Evolutionary conservation across 2,329 filamentous ascomycete species (phyloP).

Genomic region (Aspergillus sp.): DNA sequence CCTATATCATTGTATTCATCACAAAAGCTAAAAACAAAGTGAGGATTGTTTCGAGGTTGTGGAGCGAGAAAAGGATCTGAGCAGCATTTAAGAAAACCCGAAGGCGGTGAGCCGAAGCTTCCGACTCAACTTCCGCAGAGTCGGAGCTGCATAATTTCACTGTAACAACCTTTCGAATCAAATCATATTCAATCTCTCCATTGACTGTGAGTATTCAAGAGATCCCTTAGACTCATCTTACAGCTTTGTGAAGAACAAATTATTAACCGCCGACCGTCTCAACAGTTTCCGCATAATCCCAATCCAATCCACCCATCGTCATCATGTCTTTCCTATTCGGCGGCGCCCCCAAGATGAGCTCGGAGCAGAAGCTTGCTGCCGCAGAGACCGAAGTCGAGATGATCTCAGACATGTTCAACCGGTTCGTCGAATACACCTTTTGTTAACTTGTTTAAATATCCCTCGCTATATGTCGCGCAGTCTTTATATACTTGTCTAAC

Average conservation of each 20-base stretch:
- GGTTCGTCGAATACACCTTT: conserved; percentile 57
- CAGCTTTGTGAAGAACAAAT: not conserved
- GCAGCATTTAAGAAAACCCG: conserved; percentile 15
- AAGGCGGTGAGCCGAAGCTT: conserved; percentile 18
- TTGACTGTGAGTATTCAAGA: not conserved
- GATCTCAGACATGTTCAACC: conserved; percentile 96
- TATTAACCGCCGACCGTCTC: not conserved
- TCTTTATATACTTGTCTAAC: not conserved
- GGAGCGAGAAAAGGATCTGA: conserved; percentile 13
- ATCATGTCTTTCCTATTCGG: conserved; percentile 74
- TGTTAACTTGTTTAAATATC: not conserved
- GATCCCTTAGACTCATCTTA: not conserved
- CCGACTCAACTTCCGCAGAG: conserved; percentile 17
- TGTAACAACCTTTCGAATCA: not conserved
- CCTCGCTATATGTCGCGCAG: not conserved
- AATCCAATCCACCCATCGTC: conserved; percentile 16
- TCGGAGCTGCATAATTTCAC: conserved; percentile 6
- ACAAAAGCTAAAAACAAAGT: conserved; percentile 11
- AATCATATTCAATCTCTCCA: not conserved
- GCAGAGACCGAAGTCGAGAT: conserved; percentile 98
- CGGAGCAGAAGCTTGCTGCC: conserved; percentile 94
- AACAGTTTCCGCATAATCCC: not conserved
- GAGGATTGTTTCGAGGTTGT: conserved; percentile 13
- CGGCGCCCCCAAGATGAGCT: conserved; percentile 77
- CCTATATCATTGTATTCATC: not conserved